Evolutionary conservation across 495 filamentous ascomycete species (phyloP).

Genomic region (Friedmanniomyces endolithicus): DNA sequence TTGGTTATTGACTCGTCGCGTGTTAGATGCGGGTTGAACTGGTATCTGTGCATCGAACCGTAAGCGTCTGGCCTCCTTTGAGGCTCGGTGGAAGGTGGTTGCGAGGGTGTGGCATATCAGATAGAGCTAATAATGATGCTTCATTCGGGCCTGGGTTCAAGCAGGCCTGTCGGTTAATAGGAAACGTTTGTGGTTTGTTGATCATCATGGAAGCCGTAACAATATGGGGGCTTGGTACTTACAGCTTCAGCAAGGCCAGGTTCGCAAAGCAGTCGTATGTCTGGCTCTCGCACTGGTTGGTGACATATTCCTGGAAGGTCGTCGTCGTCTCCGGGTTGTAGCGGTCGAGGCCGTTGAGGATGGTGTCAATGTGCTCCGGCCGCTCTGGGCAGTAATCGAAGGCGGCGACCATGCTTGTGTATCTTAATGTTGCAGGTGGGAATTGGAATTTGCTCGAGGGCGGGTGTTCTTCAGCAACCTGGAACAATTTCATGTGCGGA

Average conservation of each 20-base stretch:
- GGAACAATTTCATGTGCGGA: too few relatives aligned
- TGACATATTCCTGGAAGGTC: conserved; percentile 89
- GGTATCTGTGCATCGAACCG: conserved; percentile 53
- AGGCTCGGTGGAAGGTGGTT: neutral
- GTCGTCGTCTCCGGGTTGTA: conserved; percentile 97
- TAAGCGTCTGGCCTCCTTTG: neutral
- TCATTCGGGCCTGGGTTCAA: conserved; percentile 37
- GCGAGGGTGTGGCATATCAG: conserved; percentile 35
- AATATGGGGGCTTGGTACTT: conserved; percentile 35
- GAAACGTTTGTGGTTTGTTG: conserved; percentile 69
- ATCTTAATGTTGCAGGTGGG: too few relatives aligned
- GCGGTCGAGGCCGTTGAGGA: conserved; percentile 88
- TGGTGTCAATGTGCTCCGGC: conserved; percentile 78
- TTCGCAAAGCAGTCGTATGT: conserved; percentile 95
- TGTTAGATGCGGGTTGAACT: conserved; percentile 98
- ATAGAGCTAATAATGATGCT: conserved; percentile 48
- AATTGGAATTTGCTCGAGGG: too few relatives aligned
- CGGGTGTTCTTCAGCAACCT: too few relatives aligned
- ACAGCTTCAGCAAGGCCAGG: conserved; percentile 93
- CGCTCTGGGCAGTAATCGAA: conserved; percentile 49
- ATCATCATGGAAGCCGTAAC: conserved; percentile 48
- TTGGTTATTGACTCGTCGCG: conserved; percentile 95
- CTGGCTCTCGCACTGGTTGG: conserved; percentile 85
- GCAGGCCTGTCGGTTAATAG: conserved; percentile 78
- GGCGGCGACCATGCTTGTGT: conserved; percentile 31